phyloP scores from a whole-genome alignment of 768 basidiomycete genomes.

The Macrolepiota albuminosa region DNA sequence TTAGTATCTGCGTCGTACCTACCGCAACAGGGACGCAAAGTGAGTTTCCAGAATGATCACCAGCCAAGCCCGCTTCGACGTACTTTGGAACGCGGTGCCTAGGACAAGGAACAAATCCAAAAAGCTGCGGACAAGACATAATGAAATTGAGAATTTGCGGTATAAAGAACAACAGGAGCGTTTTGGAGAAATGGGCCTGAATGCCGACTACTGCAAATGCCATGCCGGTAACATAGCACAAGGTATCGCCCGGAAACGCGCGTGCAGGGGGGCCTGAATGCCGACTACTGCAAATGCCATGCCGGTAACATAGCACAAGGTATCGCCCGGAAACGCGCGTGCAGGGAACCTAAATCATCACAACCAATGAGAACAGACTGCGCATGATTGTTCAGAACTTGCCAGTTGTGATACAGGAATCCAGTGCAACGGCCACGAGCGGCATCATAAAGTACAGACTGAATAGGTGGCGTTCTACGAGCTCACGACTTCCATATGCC shows the following conservation, averaged over 20 bases:
- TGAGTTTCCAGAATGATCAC: neutral
- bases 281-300: slow-evolving; percentile 99
- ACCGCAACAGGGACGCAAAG: neutral
- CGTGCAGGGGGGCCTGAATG: slow-evolving; percentile 92
- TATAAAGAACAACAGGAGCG: slow-evolving; percentile 91
- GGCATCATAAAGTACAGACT: slow-evolving; percentile 98
- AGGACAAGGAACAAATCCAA: slow-evolving; percentile 90
- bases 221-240: slow-evolving; percentile 98
- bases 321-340: slow-evolving; percentile 92
- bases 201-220: slow-evolving; percentile 97
- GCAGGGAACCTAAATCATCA: slow-evolving; percentile 85
- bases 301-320: slow-evolving; percentile 94
- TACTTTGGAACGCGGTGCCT: slow-evolving; percentile 90
- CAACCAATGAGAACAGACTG: neutral
- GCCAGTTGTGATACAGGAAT: slow-evolving; percentile 97
- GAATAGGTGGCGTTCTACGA: slow-evolving; percentile 92
- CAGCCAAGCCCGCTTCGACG: slow-evolving; percentile 17
- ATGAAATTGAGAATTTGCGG: slow-evolving; percentile 99
- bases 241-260: slow-evolving; percentile 93
- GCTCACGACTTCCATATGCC: slow-evolving; percentile 78
- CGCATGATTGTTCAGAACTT: slow-evolving; percentile 20
- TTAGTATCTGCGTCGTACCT: slow-evolving; percentile 77
- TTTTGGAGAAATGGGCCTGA: slow-evolving; percentile 96
- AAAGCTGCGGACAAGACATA: slow-evolving; percentile 90
- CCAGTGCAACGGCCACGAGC: slow-evolving; percentile 86